A percentile compares a stretch with the other conserved stretches of the same genome.
phyloP scores from a whole-genome alignment of 805 yeast species.

The Wickerhamomyces kurtzmanii region DNA sequence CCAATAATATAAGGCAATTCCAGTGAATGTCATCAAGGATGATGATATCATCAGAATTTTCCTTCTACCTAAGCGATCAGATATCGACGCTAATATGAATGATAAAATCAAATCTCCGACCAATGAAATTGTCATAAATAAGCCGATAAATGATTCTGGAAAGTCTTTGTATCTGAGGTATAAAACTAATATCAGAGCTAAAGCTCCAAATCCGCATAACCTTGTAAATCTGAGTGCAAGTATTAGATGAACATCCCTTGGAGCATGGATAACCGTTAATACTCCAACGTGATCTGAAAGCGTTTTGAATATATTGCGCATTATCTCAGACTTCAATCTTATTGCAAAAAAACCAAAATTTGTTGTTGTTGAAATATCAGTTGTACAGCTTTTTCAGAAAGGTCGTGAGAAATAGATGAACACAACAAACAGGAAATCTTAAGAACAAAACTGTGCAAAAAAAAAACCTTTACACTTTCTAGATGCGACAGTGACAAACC shows the following conservation, averaged over 20 bases:
- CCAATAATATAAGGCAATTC: constrained; percentile 24
- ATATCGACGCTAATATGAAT: constrained; percentile 31
- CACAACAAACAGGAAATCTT: no score
- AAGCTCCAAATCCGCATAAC: constrained; percentile 25
- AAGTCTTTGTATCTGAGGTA: constrained; percentile 32
- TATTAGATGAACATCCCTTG: constrained; percentile 20
- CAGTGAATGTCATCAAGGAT: constrained; percentile 31
- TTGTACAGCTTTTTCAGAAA: no score
- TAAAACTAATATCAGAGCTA: constrained; percentile 28
- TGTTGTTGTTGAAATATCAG: no score
- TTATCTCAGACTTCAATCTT: no score
- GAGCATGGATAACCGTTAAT: constrained; percentile 12
- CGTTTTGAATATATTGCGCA: no score
- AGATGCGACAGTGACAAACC: no score
- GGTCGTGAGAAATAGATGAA: no score
- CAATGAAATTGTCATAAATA: constrained; percentile 37
- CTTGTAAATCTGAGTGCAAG: constrained; percentile 20
- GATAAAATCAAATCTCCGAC: constrained; percentile 43
- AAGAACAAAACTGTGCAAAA: no score
- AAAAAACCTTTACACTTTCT: no score
- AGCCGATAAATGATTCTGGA: constrained; percentile 32
- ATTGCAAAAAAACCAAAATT: no score
- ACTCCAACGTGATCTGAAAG: constrained; percentile 10
- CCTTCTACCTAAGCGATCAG: constrained; percentile 38
- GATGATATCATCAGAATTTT: constrained; percentile 29